Conservation (phyloP, 2,329 filamentous ascomycete genomes). For the Aspergillus latus region DNA sequence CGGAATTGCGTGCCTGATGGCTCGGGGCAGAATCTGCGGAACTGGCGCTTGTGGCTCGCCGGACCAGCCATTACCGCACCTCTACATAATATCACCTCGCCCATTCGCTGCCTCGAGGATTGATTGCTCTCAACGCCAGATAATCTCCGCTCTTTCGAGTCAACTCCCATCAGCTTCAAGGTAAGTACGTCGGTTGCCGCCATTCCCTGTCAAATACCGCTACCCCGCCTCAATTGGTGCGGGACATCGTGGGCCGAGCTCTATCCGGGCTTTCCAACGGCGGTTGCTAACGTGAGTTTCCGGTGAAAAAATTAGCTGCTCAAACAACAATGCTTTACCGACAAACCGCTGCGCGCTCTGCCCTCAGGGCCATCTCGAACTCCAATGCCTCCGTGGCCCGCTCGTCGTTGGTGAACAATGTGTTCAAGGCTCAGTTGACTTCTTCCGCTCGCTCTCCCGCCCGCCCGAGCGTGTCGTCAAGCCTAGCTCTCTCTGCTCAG, state of each 20-base stretch:
- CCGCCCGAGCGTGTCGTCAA: constrained; percentile 37
- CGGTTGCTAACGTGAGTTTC: constrained; percentile 31
- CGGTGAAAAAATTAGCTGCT: constrained; percentile 32
- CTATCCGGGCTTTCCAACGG: constrained; percentile 35
- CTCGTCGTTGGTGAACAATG: constrained; percentile 40
- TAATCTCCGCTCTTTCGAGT: constrained; percentile 38
- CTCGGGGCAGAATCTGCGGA: constrained; percentile 30
- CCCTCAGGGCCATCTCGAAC: constrained; percentile 45
- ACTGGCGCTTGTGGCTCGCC: constrained; percentile 29
- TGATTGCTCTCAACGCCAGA: constrained; percentile 30
- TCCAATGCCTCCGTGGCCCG: constrained; percentile 46
- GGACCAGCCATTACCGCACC: constrained; percentile 30
- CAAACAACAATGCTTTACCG: constrained; percentile 48
- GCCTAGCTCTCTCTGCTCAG: constrained; percentile 44
- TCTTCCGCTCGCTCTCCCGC: constrained; percentile 41
- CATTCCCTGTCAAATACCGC: constrained; percentile 22
- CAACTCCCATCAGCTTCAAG: constrained; percentile 30
- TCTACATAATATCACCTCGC: constrained; percentile 37
- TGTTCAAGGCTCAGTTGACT: constrained; percentile 48
- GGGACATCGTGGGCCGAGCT: constrained; percentile 19
- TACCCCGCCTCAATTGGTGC: constrained; percentile 36
- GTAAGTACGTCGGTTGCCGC: constrained; percentile 34
- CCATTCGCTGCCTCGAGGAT: constrained; percentile 30
- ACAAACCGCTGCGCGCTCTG: constrained; percentile 46
- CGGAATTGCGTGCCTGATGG: constrained; percentile 14